Base-by-base conservation (phyloP, 179 eudicot genomes). In the Camellia oleifera region DNA sequence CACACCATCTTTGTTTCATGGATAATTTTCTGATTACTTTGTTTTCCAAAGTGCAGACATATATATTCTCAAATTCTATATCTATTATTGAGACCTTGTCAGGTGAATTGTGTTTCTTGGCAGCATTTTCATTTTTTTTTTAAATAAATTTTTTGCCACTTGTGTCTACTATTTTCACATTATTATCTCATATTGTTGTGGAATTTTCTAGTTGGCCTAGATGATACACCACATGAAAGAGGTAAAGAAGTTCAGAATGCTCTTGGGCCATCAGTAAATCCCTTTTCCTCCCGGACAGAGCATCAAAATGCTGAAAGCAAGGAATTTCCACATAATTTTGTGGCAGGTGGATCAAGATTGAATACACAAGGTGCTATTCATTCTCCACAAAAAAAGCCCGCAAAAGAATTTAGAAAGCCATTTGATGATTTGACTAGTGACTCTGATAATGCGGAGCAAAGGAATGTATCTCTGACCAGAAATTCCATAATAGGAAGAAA, bases 31-130 rank as follows among this genome's bases (percentile, higher is more conserved):
- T 85, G 72, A 83, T 73, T 67, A 61, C 48, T 76, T 76, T 78
- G 17, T 26, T 72, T 79, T 75, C 74, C 65, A 78, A 17, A 75
- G 14, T 88, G 91, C 97, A 96, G 99, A 94, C 97, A 63, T 96
- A 96, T 81, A 81, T 88, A 61, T 96, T 96, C 87, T 91, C 98
- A 74, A 87, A 94, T 81, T 88, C 99, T 83, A 89, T 96, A 80
- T 90, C 99, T 67, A 91, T 94, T 77, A 85, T 96, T 72, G 97
- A 96, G 74, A 96, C 93, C 32, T 84, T 96, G 71, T 75, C 98
- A 86, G 99, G 99, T 96, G 78, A 85, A 77, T 81, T 64, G 8
- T 78, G 50, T 67, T 45, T 62, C 61, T 48, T 61, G 17, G 72
- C 65, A 48, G 53, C 80, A 32, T 64, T 79, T 64, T 60, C 54